Percentiles rank a stretch among this genome's conserved stretches.
Evolutionary conservation across 257 asterid species (phyloP).

Genomic region (Solanum megistacrolobum): DNA sequence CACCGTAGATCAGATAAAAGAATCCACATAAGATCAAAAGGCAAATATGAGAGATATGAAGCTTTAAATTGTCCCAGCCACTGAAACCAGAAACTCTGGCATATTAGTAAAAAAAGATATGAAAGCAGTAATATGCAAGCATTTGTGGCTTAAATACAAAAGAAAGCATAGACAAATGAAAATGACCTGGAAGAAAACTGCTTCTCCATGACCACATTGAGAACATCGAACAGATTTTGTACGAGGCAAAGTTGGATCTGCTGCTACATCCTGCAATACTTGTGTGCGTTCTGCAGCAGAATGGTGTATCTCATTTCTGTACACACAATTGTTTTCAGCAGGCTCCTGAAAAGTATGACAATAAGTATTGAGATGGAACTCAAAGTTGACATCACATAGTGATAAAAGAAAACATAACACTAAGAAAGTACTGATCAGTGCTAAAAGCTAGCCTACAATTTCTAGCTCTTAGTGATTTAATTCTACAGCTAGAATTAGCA

Average conservation of each 20-base stretch:
- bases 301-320: constrained; percentile 81
- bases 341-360: constrained; percentile 47
- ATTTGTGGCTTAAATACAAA: neutral
- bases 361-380: neutral
- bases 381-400: neutral
- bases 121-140: neutral
- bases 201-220: constrained; percentile 91
- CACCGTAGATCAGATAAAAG: neutral
- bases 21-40: neutral
- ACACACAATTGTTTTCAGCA: constrained; percentile 89
- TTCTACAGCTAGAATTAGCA: neutral
- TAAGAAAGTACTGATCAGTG: neutral
- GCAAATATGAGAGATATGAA: neutral
- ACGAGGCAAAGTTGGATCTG: constrained; percentile 99
- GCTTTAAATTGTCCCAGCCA: neutral
- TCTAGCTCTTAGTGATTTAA: neutral
- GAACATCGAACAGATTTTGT: constrained; percentile 81
- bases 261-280: constrained; percentile 89
- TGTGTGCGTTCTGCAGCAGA: constrained; percentile 85
- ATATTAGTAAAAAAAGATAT: neutral
- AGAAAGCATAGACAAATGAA: neutral
- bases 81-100: neutral
- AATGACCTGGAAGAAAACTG: constrained; percentile 91
- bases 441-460: neutral
- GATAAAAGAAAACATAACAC: neutral